Conservation (phyloP, 495 filamentous ascomycete genomes). For the Neurospora sp. region DNA sequence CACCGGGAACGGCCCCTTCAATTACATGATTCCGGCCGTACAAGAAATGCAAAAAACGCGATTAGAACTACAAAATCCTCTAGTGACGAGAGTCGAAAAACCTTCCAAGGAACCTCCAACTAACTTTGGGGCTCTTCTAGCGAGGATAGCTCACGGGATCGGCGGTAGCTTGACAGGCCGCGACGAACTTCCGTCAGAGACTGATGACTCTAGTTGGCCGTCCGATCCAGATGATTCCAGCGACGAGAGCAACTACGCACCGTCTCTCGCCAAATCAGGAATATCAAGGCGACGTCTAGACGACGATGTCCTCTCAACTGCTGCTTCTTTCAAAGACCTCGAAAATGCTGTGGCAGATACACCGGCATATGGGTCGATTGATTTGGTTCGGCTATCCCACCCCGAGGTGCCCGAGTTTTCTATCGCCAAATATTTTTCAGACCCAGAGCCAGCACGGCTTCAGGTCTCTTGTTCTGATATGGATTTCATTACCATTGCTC, state of each 20-base stretch:
- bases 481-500: constrained; percentile 47
- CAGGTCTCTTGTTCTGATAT: constrained; percentile 33
- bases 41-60: constrained; percentile 10
- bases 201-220: constrained; percentile 33
- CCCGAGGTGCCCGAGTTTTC: constrained; percentile 33
- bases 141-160: constrained; percentile 18
- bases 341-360: constrained; percentile 25
- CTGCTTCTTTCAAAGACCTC: constrained; percentile 39
- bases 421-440: constrained; percentile 38
- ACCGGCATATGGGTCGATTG: constrained; percentile 27
- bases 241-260: constrained; percentile 31
- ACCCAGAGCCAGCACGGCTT: constrained; percentile 35
- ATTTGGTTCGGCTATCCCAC: constrained; percentile 29
- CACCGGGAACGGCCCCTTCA: constrained; percentile 37
- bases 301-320: constrained; percentile 37
- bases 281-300: constrained; percentile 27
- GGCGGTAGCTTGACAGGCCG: constrained; percentile 18
- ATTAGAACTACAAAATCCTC: not conserved
- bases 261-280: constrained; percentile 35
- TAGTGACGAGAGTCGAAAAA: constrained; percentile 6
- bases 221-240: constrained; percentile 43
- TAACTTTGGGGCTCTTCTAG: constrained; percentile 24
- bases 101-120: constrained; percentile 27
- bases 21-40: constrained; percentile 22
- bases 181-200: constrained; percentile 33